A percentile compares a stretch with the other conserved stretches of the same genome.
These are phyloP conservation scores for Stagonosporopsis rhizophila DNA, from an alignment of 2,329 filamentous ascomycete species.

Conservation along the genomic window DNA sequence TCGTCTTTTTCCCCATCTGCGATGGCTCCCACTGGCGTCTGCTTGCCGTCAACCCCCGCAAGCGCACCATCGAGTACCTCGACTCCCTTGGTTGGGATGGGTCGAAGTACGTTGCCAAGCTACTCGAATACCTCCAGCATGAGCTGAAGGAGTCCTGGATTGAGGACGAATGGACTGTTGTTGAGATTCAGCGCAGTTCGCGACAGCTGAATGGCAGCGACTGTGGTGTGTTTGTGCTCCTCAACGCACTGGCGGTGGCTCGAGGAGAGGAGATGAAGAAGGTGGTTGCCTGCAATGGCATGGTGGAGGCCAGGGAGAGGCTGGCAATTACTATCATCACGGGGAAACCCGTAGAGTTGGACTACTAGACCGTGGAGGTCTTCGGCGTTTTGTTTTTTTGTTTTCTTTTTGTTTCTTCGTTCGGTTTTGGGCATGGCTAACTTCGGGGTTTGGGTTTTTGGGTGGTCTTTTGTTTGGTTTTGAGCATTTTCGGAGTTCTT, in stretches of 20 bases:
- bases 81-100: conserved; percentile 66
- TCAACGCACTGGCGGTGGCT: conserved; percentile 70
- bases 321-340: conserved; percentile 72
- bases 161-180: conserved; percentile 66
- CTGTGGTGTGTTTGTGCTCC: conserved; percentile 78
- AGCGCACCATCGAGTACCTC: conserved; percentile 69
- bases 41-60: conserved; percentile 68
- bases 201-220: conserved; percentile 72
- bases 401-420: neutral
- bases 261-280: conserved; percentile 47
- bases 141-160: conserved; percentile 65
- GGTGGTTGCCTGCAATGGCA: conserved; percentile 61
- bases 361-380: conserved; percentile 18
- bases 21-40: conserved; percentile 73
- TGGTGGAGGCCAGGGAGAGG: conserved; percentile 66
- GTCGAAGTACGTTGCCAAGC: conserved; percentile 29
- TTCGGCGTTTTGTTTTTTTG: neutral
- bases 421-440: neutral
- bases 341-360: conserved; percentile 45
- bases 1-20: conserved; percentile 74
- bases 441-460: neutral
- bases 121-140: conserved; percentile 63
- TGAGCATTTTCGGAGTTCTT: conserved; percentile 12
- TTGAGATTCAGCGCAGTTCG: conserved; percentile 56
- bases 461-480: neutral